Base-by-base conservation (phyloP, 306 rosid species). In the Prunus armeniaca region DNA sequence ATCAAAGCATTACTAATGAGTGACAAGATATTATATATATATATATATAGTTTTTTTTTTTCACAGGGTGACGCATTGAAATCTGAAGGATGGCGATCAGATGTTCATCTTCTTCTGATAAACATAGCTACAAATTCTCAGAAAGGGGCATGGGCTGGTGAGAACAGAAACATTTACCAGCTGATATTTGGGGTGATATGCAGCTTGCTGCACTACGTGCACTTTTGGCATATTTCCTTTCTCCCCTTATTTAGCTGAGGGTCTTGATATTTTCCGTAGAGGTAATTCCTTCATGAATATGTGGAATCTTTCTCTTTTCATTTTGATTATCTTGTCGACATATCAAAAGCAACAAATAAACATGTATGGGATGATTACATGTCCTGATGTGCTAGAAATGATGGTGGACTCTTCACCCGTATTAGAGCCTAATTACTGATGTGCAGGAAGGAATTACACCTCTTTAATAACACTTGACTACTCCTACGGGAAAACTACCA, bases 161-260 rank as follows among this genome's bases (percentile, higher is more conserved):
- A 85, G 72, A 89, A 88, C 60, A 79, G 73, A 68, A 78, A 51
- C 64, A 79, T 65, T 73, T 84, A 84, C 74, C 88, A 77, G 79
- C 83, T 81, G 87, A 79, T 74, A 79, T 76, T 25, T 24, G 65
- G 78, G 79, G 80, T 60, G 88, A 92, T 86, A 75, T 89, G 77
- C 97, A 90, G 86, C 87, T 95, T 80, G 93, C 92, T 57, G 89
- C 96, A 68, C 72, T 95, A 38, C 92, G 84, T 68, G 90, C 96
- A 49, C 91, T 95, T 70, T 84, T 87, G 85, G 92, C 91, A 25
- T 92, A 34, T 56, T 87, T 95, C 58, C 88, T 90, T 58, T 95
- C 97, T 8, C 84, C 63, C 89, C 91, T 55, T 82, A 83, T 87
- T 80, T 95, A 71, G 80, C 91, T 57, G 89, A 85, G 89, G 97